These are phyloP conservation scores for Alternaria panax DNA, from an alignment of 2,329 filamentous ascomycete genomes.

Conservation along the genomic window DNA sequence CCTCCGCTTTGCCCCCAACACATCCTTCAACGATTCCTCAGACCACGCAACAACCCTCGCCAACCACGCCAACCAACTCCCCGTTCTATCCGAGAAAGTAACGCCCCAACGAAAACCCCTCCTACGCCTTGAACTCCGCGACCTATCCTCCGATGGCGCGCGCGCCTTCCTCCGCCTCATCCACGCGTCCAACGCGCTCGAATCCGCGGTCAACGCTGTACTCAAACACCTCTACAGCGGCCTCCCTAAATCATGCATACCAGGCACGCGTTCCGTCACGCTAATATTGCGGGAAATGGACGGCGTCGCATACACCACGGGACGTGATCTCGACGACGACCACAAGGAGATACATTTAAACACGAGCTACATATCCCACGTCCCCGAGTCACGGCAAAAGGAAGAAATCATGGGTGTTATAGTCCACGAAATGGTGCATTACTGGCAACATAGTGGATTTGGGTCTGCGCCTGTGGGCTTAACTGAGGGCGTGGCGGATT, in stretches of 20 bases:
- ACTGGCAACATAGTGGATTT: constrained; percentile 80
- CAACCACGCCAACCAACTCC: neutral
- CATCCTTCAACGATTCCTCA: constrained; percentile 13
- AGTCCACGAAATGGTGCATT: constrained; percentile 93
- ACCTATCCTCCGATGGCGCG: constrained; percentile 65
- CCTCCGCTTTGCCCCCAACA: constrained; percentile 39
- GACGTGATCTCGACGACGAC: constrained; percentile 77
- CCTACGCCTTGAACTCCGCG: constrained; percentile 57
- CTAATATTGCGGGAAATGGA: constrained; percentile 79
- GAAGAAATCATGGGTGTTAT: constrained; percentile 83
- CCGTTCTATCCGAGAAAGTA: constrained; percentile 17
- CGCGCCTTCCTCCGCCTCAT: constrained; percentile 71
- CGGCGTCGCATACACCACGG: constrained; percentile 90
- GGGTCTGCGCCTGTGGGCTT: constrained; percentile 70
- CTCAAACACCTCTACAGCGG: constrained; percentile 72
- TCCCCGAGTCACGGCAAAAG: constrained; percentile 46
- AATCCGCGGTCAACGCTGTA: constrained; percentile 70
- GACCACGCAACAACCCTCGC: constrained; percentile 4
- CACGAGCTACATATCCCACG: constrained; percentile 70
- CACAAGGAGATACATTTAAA: constrained; percentile 95
- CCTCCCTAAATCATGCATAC: constrained; percentile 48
- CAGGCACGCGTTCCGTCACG: constrained; percentile 83
- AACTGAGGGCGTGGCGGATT: constrained; percentile 92
- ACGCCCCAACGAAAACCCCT: constrained; percentile 51
- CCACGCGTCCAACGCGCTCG: constrained; percentile 68